Percentiles rank a stretch among this genome's conserved stretches.
Evolutionary conservation across 164 flowering plant species (phyloP).

Genomic region (Dillenia suffruticosa): DNA sequence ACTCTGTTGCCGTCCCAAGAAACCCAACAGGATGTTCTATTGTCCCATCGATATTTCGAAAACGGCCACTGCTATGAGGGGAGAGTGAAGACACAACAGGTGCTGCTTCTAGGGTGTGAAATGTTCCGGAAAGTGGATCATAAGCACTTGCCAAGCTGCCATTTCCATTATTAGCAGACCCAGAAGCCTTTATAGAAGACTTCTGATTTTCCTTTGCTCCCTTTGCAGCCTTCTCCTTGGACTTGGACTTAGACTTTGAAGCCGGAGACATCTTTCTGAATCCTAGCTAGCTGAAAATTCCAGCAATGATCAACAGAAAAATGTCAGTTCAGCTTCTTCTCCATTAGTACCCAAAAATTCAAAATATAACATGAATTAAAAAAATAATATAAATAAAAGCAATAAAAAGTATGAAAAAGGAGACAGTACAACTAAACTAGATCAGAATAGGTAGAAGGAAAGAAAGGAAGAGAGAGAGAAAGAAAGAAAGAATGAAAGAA

Average conservation of each 20-base stretch:
- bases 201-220: conserved; percentile 62
- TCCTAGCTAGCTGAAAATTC: neutral
- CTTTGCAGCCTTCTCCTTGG: conserved; percentile 60
- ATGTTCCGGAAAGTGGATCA: conserved; percentile 76
- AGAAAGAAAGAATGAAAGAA: no score
- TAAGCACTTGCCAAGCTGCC: conserved; percentile 65
- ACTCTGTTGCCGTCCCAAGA: conserved; percentile 56
- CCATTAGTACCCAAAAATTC: no score
- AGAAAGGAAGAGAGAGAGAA: no score
- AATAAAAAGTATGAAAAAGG: no score
- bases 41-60: conserved; percentile 67
- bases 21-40: conserved; percentile 67
- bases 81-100: conserved; percentile 43
- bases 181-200: conserved; percentile 52
- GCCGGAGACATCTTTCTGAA: conserved; percentile 66
- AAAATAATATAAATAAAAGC: no score
- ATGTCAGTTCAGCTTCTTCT: no score
- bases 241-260: conserved; percentile 60
- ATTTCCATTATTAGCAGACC: conserved; percentile 37
- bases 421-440: no score
- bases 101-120: conserved; percentile 64
- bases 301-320: no score
- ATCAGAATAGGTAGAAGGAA: no score
- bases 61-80: conserved; percentile 58
- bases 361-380: no score